These are phyloP conservation scores for Viola pubescens DNA, from an alignment of 441 rosid genomes.

Conservation along the genomic window DNA sequence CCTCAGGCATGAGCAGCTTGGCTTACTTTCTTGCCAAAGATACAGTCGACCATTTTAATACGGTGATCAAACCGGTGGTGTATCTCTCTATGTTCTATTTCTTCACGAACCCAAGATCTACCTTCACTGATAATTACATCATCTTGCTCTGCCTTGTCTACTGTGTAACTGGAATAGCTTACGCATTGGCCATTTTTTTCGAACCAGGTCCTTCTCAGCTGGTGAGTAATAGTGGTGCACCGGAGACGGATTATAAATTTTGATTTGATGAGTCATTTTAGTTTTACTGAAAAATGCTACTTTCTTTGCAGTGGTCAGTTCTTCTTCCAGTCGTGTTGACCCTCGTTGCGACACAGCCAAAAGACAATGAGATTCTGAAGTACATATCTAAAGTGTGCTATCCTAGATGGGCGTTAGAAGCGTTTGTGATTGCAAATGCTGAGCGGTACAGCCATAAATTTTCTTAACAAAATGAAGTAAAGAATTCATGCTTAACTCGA, in stretches of 20 bases:
- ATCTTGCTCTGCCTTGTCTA: conserved; percentile 81
- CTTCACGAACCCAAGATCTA: conserved; percentile 85
- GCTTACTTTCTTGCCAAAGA: conserved; percentile 95
- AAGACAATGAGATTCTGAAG: conserved; percentile 29
- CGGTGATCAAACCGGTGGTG: conserved; percentile 70
- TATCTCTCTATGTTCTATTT: conserved; percentile 95
- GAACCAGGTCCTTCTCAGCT: conserved; percentile 83
- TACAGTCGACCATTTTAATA: conserved; percentile 79
- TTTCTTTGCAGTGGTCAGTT: conserved; percentile 67
- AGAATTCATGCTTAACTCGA: neutral
- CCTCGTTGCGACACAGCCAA: conserved; percentile 59
- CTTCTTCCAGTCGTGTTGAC: conserved; percentile 95
- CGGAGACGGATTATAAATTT: neutral
- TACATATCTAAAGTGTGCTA: conserved; percentile 52
- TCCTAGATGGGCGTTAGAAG: conserved; percentile 84
- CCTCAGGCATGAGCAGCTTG: conserved; percentile 85
- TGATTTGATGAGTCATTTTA: neutral
- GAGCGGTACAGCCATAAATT: conserved; percentile 40
- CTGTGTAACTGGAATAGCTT: conserved; percentile 90
- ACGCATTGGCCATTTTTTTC: conserved; percentile 71
- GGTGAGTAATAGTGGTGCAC: conserved; percentile 36
- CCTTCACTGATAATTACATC: conserved; percentile 61
- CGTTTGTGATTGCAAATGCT: conserved; percentile 75
- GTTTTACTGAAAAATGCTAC: conserved; percentile 12
- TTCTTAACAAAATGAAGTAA: neutral